Percentiles rank a stretch among this genome's conserved stretches.
phyloP scores from a whole-genome alignment of 2,329 filamentous ascomycete species.

The Ambrosiella beaveri region DNA sequence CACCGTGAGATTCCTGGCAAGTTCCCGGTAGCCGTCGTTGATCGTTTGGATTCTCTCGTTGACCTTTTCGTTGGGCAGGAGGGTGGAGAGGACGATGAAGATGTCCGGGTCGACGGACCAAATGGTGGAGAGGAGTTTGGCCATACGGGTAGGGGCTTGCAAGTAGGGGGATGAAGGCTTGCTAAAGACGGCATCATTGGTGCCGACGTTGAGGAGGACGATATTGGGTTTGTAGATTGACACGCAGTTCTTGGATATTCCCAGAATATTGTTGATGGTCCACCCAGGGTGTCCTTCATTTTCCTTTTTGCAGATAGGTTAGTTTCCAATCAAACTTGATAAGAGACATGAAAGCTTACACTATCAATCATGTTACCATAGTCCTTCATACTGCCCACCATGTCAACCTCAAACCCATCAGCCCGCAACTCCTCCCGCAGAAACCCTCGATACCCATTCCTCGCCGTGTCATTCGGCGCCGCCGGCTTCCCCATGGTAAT shows the following conservation, averaged over 20 bases:
- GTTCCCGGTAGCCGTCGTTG: constrained; percentile 20
- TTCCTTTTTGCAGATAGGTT: constrained; percentile 7
- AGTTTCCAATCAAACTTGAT: not conserved
- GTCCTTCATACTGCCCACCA: constrained; percentile 23
- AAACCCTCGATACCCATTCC: constrained; percentile 23
- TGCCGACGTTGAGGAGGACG: constrained; percentile 16
- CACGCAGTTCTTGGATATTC: constrained; percentile 1
- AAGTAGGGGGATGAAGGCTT: not conserved
- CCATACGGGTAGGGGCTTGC: constrained; percentile 11
- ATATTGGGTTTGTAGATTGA: constrained; percentile 14
- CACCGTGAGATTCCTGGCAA: constrained; percentile 15
- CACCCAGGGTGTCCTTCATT: constrained; percentile 15
- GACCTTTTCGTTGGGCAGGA: constrained; percentile 14
- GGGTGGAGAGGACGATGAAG: constrained; percentile 14
- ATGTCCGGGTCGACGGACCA: constrained; percentile 12
- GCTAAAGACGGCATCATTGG: constrained; percentile 15
- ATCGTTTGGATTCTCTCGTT: constrained; percentile 19
- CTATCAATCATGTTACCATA: constrained; percentile 22
- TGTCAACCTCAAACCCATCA: constrained; percentile 21
- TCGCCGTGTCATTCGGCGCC: not conserved
- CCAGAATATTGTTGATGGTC: constrained; percentile 7
- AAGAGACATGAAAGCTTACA: constrained; percentile 1
- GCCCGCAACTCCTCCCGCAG: constrained; percentile 18
- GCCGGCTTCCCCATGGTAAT: constrained; percentile 21
- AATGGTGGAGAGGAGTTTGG: constrained; percentile 14